Evolutionary conservation across 2,329 filamentous ascomycete genomes (phyloP).

Genomic region (Colletotrichum chrysophilum): DNA sequence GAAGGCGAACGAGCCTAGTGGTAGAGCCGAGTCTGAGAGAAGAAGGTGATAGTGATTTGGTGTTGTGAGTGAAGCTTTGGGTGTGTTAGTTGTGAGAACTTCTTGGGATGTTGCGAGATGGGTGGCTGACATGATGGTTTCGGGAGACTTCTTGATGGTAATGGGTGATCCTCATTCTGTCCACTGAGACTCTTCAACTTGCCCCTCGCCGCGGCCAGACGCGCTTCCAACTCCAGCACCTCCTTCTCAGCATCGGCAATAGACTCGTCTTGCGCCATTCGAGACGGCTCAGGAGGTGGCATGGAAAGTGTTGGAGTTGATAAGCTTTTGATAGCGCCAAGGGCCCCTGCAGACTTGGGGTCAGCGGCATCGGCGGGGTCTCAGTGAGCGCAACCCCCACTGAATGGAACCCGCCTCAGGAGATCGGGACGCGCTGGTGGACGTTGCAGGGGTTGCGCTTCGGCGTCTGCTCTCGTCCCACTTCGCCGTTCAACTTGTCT

Average conservation of each 20-base stretch:
- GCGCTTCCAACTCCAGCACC: slow-evolving; percentile 62
- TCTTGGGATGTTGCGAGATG: slow-evolving; percentile 10
- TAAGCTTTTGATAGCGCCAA: slow-evolving; percentile 16
- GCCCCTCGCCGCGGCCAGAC: slow-evolving; percentile 49
- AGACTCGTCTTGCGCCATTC: slow-evolving; percentile 28
- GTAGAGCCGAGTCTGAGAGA: slow-evolving; percentile 81
- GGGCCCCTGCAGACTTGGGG: background rate
- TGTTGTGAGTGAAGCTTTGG: background rate
- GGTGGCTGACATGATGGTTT: slow-evolving; percentile 25
- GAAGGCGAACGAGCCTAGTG: slow-evolving; percentile 87
- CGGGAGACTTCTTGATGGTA: background rate
- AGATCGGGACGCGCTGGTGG: background rate
- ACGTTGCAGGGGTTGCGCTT: background rate
- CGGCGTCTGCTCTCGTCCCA: slow-evolving; percentile 18
- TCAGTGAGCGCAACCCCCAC: background rate
- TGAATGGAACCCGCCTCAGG: background rate
- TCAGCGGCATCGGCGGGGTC: slow-evolving; percentile 4
- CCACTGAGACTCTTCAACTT: slow-evolving; percentile 48
- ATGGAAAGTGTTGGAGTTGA: slow-evolving; percentile 3
- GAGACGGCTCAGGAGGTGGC: background rate
- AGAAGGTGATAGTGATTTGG: slow-evolving; percentile 73
- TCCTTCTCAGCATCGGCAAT: slow-evolving; percentile 50
- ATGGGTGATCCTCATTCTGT: slow-evolving; percentile 21
- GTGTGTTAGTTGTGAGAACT: background rate
- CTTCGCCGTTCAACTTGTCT: background rate